Base-by-base conservation (phyloP, 768 basidiomycete species). In the Suillus brevipes region DNA sequence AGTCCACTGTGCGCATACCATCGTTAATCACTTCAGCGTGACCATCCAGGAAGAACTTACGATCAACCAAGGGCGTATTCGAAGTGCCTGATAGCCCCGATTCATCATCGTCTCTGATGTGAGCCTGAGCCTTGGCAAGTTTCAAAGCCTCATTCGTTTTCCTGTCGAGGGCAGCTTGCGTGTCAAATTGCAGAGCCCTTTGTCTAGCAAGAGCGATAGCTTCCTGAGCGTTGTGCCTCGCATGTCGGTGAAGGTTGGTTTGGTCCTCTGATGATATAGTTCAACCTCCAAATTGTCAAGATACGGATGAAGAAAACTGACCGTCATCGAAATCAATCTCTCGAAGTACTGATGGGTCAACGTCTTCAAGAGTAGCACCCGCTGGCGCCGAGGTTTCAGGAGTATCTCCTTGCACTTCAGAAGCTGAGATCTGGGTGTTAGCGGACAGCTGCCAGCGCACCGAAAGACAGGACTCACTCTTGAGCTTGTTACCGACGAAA, bases 401-500 rank as follows among this genome's bases (percentile, higher is more conserved):
- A 14, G 82, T 81, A 20, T 81, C 83, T 8, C 90, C 91, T 78
- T 93, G 89, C 52, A 91, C 83, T 72, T 94, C 91, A 56, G 89
- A 85, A 42, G 92, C 92, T 94, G 69, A 40, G 37, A 65, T 65
- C 57, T 65, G 61, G 68, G 61, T 63, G 69, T 68, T 58, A 66
- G 50, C 34, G 37, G 64, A 20, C 64, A 62, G 60, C 56, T 59
- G 14, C 62, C 34, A 53, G 40, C 43, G 55, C 23, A 43, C 38
- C 49, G 20, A 57, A 55, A 52, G 65, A 6, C 43, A 47, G 42
- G 25, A 78, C 88, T 71, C 76, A 93, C 92, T 94, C 77, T 93
- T 93, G 61, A 94, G 85, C 79, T 99, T 99, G 78, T 89, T 97
- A 38, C 97, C 97, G 65, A 99, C 95, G 84, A 99, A 99, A 80